Evolutionary conservation across 441 rosid genomes (phyloP).

Genomic region (Eruca vesicaria): DNA sequence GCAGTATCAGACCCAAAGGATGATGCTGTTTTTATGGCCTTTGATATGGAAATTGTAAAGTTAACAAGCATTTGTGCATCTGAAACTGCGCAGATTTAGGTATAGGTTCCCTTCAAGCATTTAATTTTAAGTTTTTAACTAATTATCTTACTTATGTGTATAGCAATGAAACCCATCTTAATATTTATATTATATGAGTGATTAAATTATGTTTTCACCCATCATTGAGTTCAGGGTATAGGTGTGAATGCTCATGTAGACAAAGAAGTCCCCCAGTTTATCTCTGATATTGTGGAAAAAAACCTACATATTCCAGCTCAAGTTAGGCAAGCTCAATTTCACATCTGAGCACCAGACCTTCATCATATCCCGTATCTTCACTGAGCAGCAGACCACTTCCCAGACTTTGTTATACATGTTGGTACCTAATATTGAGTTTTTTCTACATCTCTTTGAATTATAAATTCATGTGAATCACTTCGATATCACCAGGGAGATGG

Average conservation of each 20-base stretch:
- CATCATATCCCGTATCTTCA: background rate
- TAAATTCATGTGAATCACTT: background rate
- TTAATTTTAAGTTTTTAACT: background rate
- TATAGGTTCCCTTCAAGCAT: background rate
- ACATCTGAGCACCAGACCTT: background rate
- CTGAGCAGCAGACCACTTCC: background rate
- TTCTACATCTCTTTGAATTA: background rate
- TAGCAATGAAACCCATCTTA: background rate
- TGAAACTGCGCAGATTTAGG: background rate
- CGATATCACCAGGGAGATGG: background rate
- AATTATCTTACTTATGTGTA: background rate
- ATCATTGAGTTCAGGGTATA: background rate
- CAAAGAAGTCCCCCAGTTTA: background rate
- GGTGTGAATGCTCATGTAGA: background rate
- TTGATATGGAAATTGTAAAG: background rate
- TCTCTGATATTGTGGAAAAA: background rate
- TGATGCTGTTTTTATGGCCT: background rate
- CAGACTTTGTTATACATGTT: background rate
- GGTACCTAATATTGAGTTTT: background rate
- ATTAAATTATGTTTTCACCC: background rate
- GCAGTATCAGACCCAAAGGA: background rate
- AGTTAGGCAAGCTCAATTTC: background rate
- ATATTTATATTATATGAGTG: background rate
- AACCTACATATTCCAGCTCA: background rate
- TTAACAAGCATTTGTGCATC: background rate